These are phyloP conservation scores for Ambrosia trifida DNA, from an alignment of 129 eudicot genomes.

Conservation along the genomic window DNA sequence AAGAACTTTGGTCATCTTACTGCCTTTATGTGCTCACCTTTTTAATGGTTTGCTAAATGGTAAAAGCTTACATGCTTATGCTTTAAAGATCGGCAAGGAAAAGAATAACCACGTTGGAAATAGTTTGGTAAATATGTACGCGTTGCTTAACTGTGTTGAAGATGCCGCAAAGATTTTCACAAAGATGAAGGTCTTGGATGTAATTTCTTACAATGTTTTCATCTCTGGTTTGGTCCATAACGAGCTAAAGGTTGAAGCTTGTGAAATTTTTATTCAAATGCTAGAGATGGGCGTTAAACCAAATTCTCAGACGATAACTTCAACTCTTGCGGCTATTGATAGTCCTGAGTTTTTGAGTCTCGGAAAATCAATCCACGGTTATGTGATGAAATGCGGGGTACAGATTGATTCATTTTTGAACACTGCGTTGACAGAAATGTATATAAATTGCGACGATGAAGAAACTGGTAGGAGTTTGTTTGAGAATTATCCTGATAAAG, in stretches of 20 bases:
- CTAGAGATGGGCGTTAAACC: slow-evolving; percentile 38
- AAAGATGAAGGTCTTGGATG: slow-evolving; percentile 31
- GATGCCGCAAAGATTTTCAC: slow-evolving; percentile 38
- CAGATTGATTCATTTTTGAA: slow-evolving; percentile 40
- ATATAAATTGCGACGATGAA: slow-evolving; percentile 50
- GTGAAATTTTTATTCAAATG: slow-evolving; percentile 41
- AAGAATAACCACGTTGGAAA: slow-evolving; percentile 35
- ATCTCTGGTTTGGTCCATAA: slow-evolving; percentile 42
- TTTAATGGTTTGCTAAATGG: slow-evolving; percentile 37
- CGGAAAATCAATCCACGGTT: slow-evolving; percentile 56
- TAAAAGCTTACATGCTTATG: slow-evolving; percentile 52
- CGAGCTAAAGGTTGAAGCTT: slow-evolving; percentile 39
- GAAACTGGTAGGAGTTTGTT: slow-evolving; percentile 40
- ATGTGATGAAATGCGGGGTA: slow-evolving; percentile 41
- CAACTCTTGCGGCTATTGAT: slow-evolving; percentile 36
- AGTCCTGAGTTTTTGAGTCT: slow-evolving; percentile 18
- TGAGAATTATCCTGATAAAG: slow-evolving; percentile 42
- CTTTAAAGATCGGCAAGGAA: slow-evolving; percentile 44
- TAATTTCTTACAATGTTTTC: slow-evolving; percentile 47
- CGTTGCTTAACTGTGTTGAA: slow-evolving; percentile 31
- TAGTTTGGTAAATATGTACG: slow-evolving; percentile 48
- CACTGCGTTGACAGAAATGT: slow-evolving; percentile 64
- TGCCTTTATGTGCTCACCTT: slow-evolving; percentile 37
- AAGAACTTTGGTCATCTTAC: slow-evolving; percentile 43
- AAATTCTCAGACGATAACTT: slow-evolving; percentile 48